Conservation (phyloP, 352 stramenopile species). For the Globisporangium alternatum region DNA sequence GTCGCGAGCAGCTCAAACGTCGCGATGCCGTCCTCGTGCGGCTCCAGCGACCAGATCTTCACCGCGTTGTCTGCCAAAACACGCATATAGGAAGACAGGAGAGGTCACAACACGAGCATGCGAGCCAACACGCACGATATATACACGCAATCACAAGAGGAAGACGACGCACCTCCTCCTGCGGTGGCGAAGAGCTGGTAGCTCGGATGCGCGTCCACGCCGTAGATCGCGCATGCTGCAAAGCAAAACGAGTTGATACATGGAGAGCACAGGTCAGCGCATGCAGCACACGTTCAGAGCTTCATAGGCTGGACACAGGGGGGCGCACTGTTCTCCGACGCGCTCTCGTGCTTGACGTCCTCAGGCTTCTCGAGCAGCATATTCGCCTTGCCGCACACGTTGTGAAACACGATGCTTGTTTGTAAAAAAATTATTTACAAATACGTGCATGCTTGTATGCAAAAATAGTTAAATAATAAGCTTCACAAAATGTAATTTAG, state of each 20-base stretch:
- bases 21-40: constrained; percentile 34
- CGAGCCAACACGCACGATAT: background rate
- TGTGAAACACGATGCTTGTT: no score
- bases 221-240: constrained; percentile 79
- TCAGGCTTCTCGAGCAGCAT: constrained; percentile 86
- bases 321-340: constrained; percentile 53
- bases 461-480: no score
- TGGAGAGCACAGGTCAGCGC: constrained; percentile 8
- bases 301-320: background rate
- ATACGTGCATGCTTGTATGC: no score
- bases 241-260: constrained; percentile 5
- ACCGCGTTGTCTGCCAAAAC: constrained; percentile 58
- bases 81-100: background rate
- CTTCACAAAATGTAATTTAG: no score
- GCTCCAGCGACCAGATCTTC: constrained; percentile 79
- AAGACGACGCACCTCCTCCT: constrained; percentile 44
- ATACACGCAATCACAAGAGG: background rate
- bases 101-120: background rate
- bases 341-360: constrained; percentile 73
- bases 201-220: constrained; percentile 78
- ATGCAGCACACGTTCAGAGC: background rate
- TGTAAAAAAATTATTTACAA: no score
- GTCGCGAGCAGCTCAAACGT: constrained; percentile 81
- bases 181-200: constrained; percentile 73
- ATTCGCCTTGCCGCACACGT: no score